Base-by-base conservation (phyloP, 306 rosid species). In the Styphnolobium japonicum region DNA sequence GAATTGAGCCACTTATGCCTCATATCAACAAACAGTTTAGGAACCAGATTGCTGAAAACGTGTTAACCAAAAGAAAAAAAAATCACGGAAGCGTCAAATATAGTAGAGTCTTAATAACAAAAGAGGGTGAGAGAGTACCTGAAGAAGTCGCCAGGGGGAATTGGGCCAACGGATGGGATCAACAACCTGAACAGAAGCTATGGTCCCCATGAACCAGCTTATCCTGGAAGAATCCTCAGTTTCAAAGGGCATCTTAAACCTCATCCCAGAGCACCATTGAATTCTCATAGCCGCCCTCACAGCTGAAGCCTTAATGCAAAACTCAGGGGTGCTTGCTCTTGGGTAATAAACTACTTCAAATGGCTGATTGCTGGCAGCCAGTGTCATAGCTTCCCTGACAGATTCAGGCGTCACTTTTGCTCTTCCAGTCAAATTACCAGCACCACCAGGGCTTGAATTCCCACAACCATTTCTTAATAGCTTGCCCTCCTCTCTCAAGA, bases 161-260 rank as follows among this genome's bases (percentile, higher is more conserved):
- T 91, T 85, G 53, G 98, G 96, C 99, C 99, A 95, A 37, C 92
- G 90, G 67, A 91, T 84, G 2, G 94, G 93, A 70, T 95, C 98
- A 15, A 92, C 84, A 67, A 91, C 90, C 61, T 93, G 97, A 85
- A 90, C 94, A 82, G 96, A 90, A 75, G 93, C 48, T n/a, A 91
- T 83, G 29, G 99, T 91, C 7, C 99, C 99, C 99, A 95, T 93
- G 66, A 95, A 93, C 99, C 99, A 95, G 82, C 99, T 95, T 0
- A 93, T 95, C 81, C 98, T 77, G 6, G 98, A 93, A 55, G 98
- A 93, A 85, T 93, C 99, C 86, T 95, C 99, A 0, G 99, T 95
- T 76, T 95, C 98, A 83, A 95, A 95, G n/a, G 98, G 87, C 99
- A 95, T 95, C 88, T 95, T 95, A 78, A 95, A 95, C 91, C 99